Base-by-base conservation (phyloP, 2,329 filamentous ascomycete genomes). In the Periconia sp. region DNA sequence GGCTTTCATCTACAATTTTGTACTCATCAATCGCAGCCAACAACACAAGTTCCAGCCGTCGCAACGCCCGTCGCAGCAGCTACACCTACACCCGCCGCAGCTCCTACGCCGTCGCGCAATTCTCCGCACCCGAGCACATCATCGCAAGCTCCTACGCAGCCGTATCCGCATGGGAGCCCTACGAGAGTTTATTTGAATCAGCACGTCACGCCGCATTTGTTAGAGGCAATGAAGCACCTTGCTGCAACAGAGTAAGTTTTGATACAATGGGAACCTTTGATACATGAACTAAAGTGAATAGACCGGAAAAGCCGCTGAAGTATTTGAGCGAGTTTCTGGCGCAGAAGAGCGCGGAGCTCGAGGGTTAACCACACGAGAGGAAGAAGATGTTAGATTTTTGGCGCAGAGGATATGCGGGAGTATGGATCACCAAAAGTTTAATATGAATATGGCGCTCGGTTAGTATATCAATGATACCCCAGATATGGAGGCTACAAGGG, bases 151-250 rank as follows among this genome's bases (percentile, higher is more conserved):
- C 72, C 71, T 2, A 60, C 64, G 15, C 64, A 72, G 20, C 65
- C 79, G 18, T 75, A 75, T 40, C 71, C 77, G 18, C 78, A 81
- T 56, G 79, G 79, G 7, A 75, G 74, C 20, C 75, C 78, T 1
- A 80, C 78, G 23, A 65, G 79, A 11, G 74, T 80, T 45, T 81
- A 79, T 59, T 60, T 81, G 57, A 81, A 81, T 56, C 70, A 75
- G 61, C 69, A 80, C 59, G 71, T 81, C 33, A 81, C 79, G 42
- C 79, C 79, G 50, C 74, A 81, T 65, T 59, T 81, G 63, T 65
- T 81, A 41, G 79, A 81, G 63, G 79, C 76, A 6, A 80, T 81
- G 78, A 81, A 81, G 69, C 75, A 77, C 64, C 55, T 81, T 45
- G 79, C 75, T 17, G 74, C 75, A n/a, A 66, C 75, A 48, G 78